Percentiles rank a stretch among this genome's conserved stretches.
Evolutionary conservation across 2,329 filamentous ascomycete genomes (phyloP).

Genomic region (Volutella citrinella): DNA sequence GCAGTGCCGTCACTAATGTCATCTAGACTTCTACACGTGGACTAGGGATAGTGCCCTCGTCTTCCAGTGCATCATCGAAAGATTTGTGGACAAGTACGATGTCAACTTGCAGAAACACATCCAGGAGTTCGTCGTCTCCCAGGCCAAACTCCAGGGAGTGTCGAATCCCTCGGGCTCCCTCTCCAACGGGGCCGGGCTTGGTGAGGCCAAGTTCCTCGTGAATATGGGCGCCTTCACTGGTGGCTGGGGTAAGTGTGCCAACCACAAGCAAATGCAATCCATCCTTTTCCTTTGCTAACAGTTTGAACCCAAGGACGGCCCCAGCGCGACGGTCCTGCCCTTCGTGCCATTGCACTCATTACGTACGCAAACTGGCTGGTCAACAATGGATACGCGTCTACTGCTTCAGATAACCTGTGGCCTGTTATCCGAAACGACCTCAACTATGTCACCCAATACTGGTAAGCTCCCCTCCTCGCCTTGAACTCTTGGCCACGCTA

Average conservation of each 20-base stretch:
- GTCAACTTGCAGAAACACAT: constrained; percentile 56
- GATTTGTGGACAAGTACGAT: constrained; percentile 59
- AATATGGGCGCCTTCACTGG: constrained; percentile 63
- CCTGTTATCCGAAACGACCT: constrained; percentile 75
- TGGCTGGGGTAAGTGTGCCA: constrained; percentile 57
- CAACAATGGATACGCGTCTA: constrained; percentile 58
- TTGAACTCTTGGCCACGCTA: too few relatives aligned
- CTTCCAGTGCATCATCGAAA: constrained; percentile 66
- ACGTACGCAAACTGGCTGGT: constrained; percentile 71
- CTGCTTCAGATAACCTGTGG: constrained; percentile 60
- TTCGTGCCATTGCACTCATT: constrained; percentile 71
- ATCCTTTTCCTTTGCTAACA: too few relatives aligned
- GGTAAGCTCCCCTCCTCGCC: constrained; percentile 45
- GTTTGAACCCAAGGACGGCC: constrained; percentile 58
- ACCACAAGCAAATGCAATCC: too few relatives aligned
- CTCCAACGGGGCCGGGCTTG: constrained; percentile 53
- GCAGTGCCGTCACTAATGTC: constrained; percentile 5
- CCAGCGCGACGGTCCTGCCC: constrained; percentile 74
- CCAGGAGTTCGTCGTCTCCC: constrained; percentile 64
- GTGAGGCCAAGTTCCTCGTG: constrained; percentile 71
- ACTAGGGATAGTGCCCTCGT: constrained; percentile 70
- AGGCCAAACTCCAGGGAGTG: constrained; percentile 64
- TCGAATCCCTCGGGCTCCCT: constrained; percentile 66
- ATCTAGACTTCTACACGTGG: constrained; percentile 73
- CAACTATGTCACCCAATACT: constrained; percentile 71